A percentile compares a stretch with the other conserved stretches of the same genome.
Conservation (phyloP, 805 yeast species). For the Kuraishia piskuri region DNA sequence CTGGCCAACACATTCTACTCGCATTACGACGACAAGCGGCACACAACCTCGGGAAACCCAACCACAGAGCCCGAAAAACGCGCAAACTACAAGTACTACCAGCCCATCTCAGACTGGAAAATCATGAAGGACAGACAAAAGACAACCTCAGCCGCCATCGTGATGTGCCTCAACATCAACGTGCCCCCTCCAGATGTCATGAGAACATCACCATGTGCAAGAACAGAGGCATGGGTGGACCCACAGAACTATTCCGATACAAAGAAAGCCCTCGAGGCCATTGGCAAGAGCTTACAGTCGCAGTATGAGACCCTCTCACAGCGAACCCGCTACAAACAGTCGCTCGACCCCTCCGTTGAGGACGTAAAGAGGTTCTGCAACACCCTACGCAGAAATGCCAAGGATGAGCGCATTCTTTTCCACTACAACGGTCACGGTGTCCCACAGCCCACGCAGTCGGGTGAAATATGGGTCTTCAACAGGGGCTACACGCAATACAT, state of each 20-base stretch:
- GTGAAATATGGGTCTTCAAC: constrained; percentile 98
- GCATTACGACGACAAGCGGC: constrained; percentile 88
- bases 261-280: constrained; percentile 83
- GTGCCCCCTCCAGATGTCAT: constrained; percentile 96
- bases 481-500: constrained; percentile 96
- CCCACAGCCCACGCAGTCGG: constrained; percentile 92
- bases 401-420: constrained; percentile 86
- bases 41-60: constrained; percentile 84
- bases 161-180: constrained; percentile 84
- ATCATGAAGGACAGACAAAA: constrained; percentile 82
- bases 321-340: constrained; percentile 83
- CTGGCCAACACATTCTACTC: constrained; percentile 65
- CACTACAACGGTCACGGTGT: constrained; percentile 99
- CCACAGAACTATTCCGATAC: constrained; percentile 77
- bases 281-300: constrained; percentile 78
- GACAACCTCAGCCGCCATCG: constrained; percentile 88
- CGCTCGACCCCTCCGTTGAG: constrained; percentile 91
- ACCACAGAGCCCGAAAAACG: constrained; percentile 41
- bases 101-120: constrained; percentile 85
- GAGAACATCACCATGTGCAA: constrained; percentile 89
- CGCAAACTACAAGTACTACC: constrained; percentile 41
- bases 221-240: constrained; percentile 88
- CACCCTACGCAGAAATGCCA: constrained; percentile 79
- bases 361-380: constrained; percentile 90
- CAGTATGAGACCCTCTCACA: constrained; percentile 87